Evolutionary conservation across 2,329 filamentous ascomycete species (phyloP).

Genomic region (Zymoseptoria crescenta): DNA sequence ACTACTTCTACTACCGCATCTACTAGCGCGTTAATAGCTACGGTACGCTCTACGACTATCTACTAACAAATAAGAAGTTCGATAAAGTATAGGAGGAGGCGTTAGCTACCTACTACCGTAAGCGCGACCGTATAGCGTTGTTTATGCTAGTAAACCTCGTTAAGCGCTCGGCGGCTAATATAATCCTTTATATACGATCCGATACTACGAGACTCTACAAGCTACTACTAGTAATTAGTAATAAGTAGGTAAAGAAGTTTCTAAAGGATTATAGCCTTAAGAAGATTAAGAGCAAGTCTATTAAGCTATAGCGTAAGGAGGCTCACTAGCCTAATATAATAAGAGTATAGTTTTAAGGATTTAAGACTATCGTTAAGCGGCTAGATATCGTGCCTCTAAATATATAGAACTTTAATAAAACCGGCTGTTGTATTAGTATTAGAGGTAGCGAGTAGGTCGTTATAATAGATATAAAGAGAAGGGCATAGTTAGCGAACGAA

Average conservation of each 20-base stretch:
- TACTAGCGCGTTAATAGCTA: no score
- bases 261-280: neutral
- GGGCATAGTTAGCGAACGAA: neutral
- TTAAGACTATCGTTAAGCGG: neutral
- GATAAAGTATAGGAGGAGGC: neutral
- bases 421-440: neutral
- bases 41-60: no score
- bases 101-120: neutral
- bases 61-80: no score
- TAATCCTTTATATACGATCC: neutral
- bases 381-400: neutral
- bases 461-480: slow-evolving; percentile 1
- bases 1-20: no score
- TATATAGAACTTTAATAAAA: neutral
- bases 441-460: neutral
- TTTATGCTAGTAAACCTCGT: neutral
- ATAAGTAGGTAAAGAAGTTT: neutral
- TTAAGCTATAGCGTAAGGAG: neutral
- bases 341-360: neutral
- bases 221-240: no score
- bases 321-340: neutral
- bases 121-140: neutral
- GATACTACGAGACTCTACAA: no score
- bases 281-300: neutral
- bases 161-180: neutral